These are phyloP conservation scores for Boletus sp. DNA, from an alignment of 768 basidiomycete genomes.

Conservation along the genomic window DNA sequence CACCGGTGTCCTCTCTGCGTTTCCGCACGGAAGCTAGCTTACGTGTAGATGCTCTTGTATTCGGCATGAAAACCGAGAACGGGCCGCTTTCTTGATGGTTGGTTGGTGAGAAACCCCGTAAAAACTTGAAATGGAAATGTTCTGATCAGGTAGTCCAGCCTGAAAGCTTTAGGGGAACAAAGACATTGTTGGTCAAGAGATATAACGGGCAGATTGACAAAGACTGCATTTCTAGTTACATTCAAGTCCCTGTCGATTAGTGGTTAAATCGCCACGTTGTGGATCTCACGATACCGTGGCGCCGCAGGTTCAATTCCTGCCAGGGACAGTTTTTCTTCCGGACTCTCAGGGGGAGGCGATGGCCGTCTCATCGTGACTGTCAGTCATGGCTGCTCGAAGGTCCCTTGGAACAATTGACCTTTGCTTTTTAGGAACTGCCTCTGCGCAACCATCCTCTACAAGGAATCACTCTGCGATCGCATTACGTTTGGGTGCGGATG, in stretches of 20 bases:
- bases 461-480: constrained; percentile 76
- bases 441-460: constrained; percentile 75
- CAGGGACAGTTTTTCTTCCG: constrained; percentile 31
- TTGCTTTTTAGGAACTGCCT: constrained; percentile 79
- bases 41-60: constrained; percentile 8
- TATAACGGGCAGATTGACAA: neutral
- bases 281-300: constrained; percentile 34
- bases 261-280: constrained; percentile 43
- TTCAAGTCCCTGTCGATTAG: constrained; percentile 39
- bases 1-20: neutral
- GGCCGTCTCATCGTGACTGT: neutral
- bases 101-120: neutral
- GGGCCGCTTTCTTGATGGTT: neutral
- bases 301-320: constrained; percentile 40
- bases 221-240: no score
- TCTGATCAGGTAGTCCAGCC: no score
- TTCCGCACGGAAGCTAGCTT: neutral
- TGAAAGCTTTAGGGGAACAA: neutral
- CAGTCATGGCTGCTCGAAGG: constrained; percentile 18
- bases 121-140: no score
- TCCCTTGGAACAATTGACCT: constrained; percentile 43
- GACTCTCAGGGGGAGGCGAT: no score
- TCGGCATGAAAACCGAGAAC: constrained; percentile 7
- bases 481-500: constrained; percentile 60
- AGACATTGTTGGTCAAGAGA: neutral